Conservation (phyloP, 805 yeast genomes). For the Lachancea waltii region DNA sequence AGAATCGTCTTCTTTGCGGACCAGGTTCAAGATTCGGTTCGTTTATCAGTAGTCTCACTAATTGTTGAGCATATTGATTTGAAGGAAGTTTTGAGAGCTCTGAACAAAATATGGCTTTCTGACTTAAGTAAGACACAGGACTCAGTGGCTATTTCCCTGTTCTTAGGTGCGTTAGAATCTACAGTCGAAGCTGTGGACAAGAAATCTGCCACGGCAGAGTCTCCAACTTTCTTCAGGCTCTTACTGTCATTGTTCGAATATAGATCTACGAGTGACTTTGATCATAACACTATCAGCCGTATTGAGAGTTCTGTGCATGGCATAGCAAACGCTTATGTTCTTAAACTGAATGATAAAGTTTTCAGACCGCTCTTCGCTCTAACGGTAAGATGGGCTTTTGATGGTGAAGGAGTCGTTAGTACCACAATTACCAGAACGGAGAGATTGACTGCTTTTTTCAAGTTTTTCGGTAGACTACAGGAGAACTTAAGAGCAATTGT, state of each 20-base stretch:
- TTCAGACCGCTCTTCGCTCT: slow-evolving; percentile 89
- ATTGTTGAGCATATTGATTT: slow-evolving; percentile 63
- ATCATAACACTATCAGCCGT: slow-evolving; percentile 67
- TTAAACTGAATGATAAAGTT: slow-evolving; percentile 88
- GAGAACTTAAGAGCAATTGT: slow-evolving; percentile 79
- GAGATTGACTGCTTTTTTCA: slow-evolving; percentile 69
- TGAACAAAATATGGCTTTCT: slow-evolving; percentile 56
- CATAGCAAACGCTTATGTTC: slow-evolving; percentile 67
- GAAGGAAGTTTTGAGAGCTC: slow-evolving; percentile 52
- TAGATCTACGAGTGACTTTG: slow-evolving; percentile 53
- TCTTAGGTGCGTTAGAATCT: slow-evolving; percentile 57
- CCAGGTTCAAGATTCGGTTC: slow-evolving; percentile 51
- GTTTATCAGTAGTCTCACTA: slow-evolving; percentile 55
- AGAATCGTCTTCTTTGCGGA: slow-evolving; percentile 50
- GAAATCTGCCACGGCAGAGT: slow-evolving; percentile 65
- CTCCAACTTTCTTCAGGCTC: slow-evolving; percentile 62
- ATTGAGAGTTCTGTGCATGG: slow-evolving; percentile 71
- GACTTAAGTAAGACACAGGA: slow-evolving; percentile 32
- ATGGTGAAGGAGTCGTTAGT: slow-evolving; percentile 62
- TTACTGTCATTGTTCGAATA: slow-evolving; percentile 65
- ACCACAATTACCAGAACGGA: slow-evolving; percentile 42
- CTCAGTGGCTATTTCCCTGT: slow-evolving; percentile 57
- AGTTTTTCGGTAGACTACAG: slow-evolving; percentile 78
- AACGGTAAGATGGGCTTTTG: slow-evolving; percentile 86
- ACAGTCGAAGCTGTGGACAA: slow-evolving; percentile 64